These are phyloP conservation scores for Aurantiochytrium sp. DNA, from an alignment of 108 stramenopile species.

Conservation along the genomic window DNA sequence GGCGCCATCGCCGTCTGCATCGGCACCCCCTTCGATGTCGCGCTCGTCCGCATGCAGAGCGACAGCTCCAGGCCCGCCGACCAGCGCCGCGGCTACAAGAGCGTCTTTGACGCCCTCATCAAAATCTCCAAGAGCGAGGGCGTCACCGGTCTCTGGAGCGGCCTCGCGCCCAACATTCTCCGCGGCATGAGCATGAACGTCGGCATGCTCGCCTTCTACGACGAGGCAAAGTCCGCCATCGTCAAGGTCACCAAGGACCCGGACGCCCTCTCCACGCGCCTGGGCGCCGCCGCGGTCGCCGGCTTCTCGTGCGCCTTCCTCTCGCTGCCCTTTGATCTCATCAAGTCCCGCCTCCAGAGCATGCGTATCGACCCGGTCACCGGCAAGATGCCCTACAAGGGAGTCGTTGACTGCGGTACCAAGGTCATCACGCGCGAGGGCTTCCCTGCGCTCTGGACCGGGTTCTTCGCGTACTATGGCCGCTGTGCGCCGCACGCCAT, in stretches of 20 bases:
- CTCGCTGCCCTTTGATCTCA: slow-evolving; percentile 92
- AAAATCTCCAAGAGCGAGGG: slow-evolving; percentile 87
- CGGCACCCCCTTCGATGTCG: slow-evolving; percentile 96
- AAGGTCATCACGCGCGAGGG: slow-evolving; percentile 79
- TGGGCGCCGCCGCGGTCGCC: slow-evolving; percentile 43
- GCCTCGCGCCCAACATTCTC: slow-evolving; percentile 84
- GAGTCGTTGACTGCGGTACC: slow-evolving; percentile 75
- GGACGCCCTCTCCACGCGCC: not conserved
- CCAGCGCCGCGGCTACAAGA: slow-evolving; percentile 89
- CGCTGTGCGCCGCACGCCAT: slow-evolving; percentile 98
- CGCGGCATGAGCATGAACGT: slow-evolving; percentile 99
- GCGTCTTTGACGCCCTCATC: slow-evolving; percentile 89
- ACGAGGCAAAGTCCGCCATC: slow-evolving; percentile 79
- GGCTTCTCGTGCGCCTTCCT: slow-evolving; percentile 94
- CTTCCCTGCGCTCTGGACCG: slow-evolving; percentile 81
- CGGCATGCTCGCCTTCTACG: slow-evolving; percentile 97
- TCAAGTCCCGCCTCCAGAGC: slow-evolving; percentile 90
- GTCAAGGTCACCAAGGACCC: slow-evolving; percentile 52
- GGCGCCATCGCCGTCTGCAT: slow-evolving; percentile 93
- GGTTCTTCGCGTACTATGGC: slow-evolving; percentile 91
- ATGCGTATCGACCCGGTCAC: slow-evolving; percentile 73
- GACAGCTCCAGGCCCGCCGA: slow-evolving; percentile 83
- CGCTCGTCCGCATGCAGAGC: slow-evolving; percentile 88
- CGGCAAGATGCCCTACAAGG: slow-evolving; percentile 83
- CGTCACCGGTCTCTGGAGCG: slow-evolving; percentile 84